phyloP scores from a whole-genome alignment of 805 yeast genomes.

The Kazachstania martiniae region DNA sequence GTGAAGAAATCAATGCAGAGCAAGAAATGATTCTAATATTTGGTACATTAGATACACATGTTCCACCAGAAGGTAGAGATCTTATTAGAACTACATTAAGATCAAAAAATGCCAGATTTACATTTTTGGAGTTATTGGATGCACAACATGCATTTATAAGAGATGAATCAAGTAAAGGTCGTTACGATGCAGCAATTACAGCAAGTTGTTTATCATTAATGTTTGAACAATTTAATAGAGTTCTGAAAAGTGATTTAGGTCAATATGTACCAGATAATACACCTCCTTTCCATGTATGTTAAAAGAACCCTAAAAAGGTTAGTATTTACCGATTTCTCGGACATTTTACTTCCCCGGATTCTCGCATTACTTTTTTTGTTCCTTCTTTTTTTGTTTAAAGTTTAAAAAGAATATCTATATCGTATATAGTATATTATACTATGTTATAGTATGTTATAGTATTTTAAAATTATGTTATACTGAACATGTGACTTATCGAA shows the following conservation, averaged over 20 bases:
- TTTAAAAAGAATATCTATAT: too few species aligned
- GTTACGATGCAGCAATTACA: slow-evolving; percentile 73
- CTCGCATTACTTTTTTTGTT: too few species aligned
- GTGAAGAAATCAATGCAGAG: slow-evolving; percentile 41
- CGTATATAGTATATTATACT: too few species aligned
- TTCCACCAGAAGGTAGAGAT: slow-evolving; percentile 68
- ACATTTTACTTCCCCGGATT: too few species aligned
- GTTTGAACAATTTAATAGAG: slow-evolving; percentile 59
- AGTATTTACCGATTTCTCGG: too few species aligned
- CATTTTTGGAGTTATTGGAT: slow-evolving; percentile 63
- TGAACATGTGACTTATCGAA: too few species aligned
- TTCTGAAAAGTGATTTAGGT: slow-evolving; percentile 56
- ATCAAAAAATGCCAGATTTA: slow-evolving; percentile 48
- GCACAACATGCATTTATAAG: slow-evolving; percentile 81
- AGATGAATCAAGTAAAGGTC: slow-evolving; percentile 70
- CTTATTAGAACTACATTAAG: slow-evolving; percentile 52
- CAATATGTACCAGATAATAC: slow-evolving; percentile 42
- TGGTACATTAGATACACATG: slow-evolving; percentile 73
- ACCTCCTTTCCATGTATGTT: slow-evolving; percentile 57
- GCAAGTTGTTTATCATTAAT: slow-evolving; percentile 55
- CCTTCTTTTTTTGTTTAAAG: too few species aligned
- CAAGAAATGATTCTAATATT: slow-evolving; percentile 57
- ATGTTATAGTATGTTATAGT: too few species aligned
- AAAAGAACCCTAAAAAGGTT: too few species aligned
- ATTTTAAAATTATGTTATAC: too few species aligned